These are phyloP conservation scores for Pyrenochaeta sp. DNA, from an alignment of 2,329 filamentous ascomycete species.

Conservation along the genomic window DNA sequence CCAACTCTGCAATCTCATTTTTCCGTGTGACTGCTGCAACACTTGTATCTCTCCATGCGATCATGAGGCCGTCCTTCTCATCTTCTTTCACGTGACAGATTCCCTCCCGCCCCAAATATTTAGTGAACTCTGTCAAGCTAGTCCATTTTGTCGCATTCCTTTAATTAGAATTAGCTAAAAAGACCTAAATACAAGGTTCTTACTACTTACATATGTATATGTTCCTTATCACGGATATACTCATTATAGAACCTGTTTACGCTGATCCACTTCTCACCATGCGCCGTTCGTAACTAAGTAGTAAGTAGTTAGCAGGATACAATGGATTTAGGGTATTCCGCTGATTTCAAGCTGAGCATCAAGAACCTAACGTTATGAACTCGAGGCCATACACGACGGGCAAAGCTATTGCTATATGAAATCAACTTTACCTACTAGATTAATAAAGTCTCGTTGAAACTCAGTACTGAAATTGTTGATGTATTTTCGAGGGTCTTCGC, in stretches of 20 bases:
- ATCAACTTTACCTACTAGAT: constrained; percentile 52
- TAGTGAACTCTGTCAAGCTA: constrained; percentile 87
- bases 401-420: too few species aligned
- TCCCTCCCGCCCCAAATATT: constrained; percentile 83
- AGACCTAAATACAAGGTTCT: too few species aligned
- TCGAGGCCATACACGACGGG: too few species aligned
- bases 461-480: constrained; percentile 84
- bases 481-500: constrained; percentile 83
- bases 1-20: constrained; percentile 83
- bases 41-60: constrained; percentile 91
- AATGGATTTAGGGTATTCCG: too few species aligned
- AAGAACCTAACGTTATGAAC: too few species aligned
- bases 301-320: too few species aligned
- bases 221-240: constrained; percentile 75
- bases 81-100: constrained; percentile 87
- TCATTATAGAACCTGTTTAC: constrained; percentile 95
- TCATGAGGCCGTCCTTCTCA: constrained; percentile 82
- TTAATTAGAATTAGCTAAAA: constrained; percentile 56
- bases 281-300: constrained; percentile 72
- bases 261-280: constrained; percentile 84
- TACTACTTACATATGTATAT: constrained; percentile 73
- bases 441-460: constrained; percentile 82
- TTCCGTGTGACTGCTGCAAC: constrained; percentile 82
- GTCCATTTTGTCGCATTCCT: constrained; percentile 95
- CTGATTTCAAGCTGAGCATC: too few species aligned